Base-by-base conservation (phyloP, 352 stramenopile species). In the Paralagenidium karlingii region DNA sequence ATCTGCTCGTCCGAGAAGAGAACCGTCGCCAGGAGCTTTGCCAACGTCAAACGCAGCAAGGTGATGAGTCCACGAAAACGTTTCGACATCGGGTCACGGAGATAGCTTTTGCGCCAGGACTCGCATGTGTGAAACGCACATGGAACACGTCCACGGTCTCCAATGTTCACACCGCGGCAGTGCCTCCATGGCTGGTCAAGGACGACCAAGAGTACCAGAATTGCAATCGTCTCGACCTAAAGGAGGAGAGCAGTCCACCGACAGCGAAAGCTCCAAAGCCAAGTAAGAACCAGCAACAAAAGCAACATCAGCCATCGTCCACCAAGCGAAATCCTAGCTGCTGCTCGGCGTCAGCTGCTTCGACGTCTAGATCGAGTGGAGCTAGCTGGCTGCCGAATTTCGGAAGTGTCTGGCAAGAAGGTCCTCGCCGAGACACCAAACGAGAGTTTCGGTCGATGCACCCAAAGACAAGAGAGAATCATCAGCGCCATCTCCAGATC, bases 121-220 rank as follows among this genome's bases (percentile, higher is more conserved):
- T 85, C 1, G 56, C 37, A 8, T 64, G 39, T 8, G 70, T 88
- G 49, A 22, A 36, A 9, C 48, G 54, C 0, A 52, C 76, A 1
- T 43, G 45, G 6, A 83, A 68, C 70, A 50, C 55, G 0, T 27
- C 51, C 7, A 40, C 19, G 6, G 52, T 85, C 10, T 54, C 58
- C 15, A 88, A 88, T 45, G 54, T 88, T 19, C 69, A 85, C 48
- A 74, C 68, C 0, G 53, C 49, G 1, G 75, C 69, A 0, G 49
- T 85, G 7, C 75, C 75, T 13, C 75, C 75, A 5, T 88, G 75
- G 75, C 68, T 88, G 66, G 70, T 84, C 26, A 40, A 62, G 21
- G 66, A 46, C 0, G 71, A 82, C 47, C 68, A 82, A 26, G 75
- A 83, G 26, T 85, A 88, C 58, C 74, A 67, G 40, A 49, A 56